phyloP scores from a whole-genome alignment of 2,329 filamentous ascomycete species.

The Penicillium sp. region DNA sequence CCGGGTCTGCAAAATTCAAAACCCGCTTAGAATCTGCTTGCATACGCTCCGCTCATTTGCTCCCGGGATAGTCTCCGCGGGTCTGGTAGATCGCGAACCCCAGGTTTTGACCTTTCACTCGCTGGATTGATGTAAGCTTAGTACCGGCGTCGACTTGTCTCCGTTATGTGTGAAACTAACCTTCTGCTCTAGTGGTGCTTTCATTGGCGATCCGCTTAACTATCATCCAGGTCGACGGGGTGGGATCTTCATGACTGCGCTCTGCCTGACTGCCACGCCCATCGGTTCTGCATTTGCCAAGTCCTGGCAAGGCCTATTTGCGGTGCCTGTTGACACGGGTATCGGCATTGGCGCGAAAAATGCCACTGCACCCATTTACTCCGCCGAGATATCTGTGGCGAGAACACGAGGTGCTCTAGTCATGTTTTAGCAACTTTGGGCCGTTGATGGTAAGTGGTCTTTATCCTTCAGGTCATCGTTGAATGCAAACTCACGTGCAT shows the following conservation, averaged over 20 bases:
- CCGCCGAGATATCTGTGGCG: constrained; percentile 53
- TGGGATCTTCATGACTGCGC: constrained; percentile 59
- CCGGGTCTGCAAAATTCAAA: too few species aligned
- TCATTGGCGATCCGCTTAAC: constrained; percentile 63
- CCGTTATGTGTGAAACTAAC: constrained; percentile 27
- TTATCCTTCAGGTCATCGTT: not conserved
- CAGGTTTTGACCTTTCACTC: too few species aligned
- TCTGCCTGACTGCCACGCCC: constrained; percentile 63
- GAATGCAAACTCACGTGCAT: not conserved
- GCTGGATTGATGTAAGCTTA: constrained; percentile 18
- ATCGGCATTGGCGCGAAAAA: constrained; percentile 58
- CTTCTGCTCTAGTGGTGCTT: constrained; percentile 48
- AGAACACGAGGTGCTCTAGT: constrained; percentile 54
- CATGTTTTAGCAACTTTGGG: constrained; percentile 51
- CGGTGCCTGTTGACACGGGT: constrained; percentile 54
- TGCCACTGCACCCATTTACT: constrained; percentile 53
- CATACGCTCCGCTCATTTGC: too few species aligned
- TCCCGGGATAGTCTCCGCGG: too few species aligned
- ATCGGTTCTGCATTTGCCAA: constrained; percentile 61
- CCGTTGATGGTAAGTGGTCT: constrained; percentile 16
- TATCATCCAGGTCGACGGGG: constrained; percentile 56
- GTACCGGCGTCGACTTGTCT: constrained; percentile 43
- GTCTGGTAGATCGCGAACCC: too few species aligned
- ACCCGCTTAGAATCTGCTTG: too few species aligned
- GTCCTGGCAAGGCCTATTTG: constrained; percentile 55